Conservation (phyloP, 768 basidiomycete genomes). For the Cyclocybe cylindracea region DNA sequence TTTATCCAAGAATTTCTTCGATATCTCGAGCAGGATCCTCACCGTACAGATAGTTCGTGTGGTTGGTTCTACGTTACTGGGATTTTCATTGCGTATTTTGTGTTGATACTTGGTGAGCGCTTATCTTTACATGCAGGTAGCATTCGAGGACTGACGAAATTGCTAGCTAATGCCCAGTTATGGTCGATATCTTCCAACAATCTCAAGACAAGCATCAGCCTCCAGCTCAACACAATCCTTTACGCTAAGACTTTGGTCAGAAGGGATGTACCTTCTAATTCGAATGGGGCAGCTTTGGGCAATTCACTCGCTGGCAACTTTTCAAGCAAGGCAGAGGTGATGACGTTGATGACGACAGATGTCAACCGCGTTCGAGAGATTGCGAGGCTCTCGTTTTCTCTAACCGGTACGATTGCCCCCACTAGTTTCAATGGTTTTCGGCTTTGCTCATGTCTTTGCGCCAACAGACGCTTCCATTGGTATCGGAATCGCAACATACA, state of each 20-base stretch:
- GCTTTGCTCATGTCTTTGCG: background rate
- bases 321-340: constrained; percentile 17
- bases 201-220: constrained; percentile 16
- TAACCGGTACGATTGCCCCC: constrained; percentile 3
- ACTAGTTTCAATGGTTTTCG: background rate
- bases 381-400: constrained; percentile 12
- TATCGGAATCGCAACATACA: constrained; percentile 17
- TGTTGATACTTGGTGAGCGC: constrained; percentile 16
- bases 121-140: background rate
- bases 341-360: constrained; percentile 19
- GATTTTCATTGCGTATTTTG: constrained; percentile 18
- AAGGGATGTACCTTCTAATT: constrained; percentile 19
- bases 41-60: constrained; percentile 53
- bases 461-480: constrained; percentile 18
- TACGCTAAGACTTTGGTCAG: constrained; percentile 22
- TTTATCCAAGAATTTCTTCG: constrained; percentile 57
- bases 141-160: background rate
- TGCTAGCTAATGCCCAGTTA: constrained; percentile 17
- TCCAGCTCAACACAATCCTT: constrained; percentile 21
- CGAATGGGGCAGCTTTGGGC: background rate
- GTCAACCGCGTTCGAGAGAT: constrained; percentile 12
- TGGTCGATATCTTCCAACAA: constrained; percentile 16
- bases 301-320: constrained; percentile 2
- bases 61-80: constrained; percentile 55
- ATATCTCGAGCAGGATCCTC: constrained; percentile 63